Conservation (phyloP, 495 filamentous ascomycete genomes). For the Aspergillus biplanus region DNA sequence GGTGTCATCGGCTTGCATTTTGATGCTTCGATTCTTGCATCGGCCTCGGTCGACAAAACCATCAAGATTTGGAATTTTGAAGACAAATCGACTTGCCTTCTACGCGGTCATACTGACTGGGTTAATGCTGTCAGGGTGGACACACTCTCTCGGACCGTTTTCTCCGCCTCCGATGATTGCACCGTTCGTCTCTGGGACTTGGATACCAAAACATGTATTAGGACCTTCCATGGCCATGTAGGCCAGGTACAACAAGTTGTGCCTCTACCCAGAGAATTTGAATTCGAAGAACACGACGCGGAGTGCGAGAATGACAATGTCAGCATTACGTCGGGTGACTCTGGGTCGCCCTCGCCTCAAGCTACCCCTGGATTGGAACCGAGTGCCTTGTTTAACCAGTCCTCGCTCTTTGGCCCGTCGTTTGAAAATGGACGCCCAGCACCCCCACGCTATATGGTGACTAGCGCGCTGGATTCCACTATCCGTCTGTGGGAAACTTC, state of each 20-base stretch:
- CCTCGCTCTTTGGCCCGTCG: constrained; percentile 56
- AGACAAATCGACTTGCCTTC: constrained; percentile 72
- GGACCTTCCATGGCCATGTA: constrained; percentile 88
- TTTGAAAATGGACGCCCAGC: constrained; percentile 66
- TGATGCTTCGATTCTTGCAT: constrained; percentile 77
- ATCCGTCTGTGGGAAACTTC: constrained; percentile 92
- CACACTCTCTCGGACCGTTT: constrained; percentile 74
- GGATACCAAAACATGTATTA: constrained; percentile 75
- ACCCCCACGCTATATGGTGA: constrained; percentile 89
- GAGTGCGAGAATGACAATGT: constrained; percentile 61
- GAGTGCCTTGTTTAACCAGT: constrained; percentile 43
- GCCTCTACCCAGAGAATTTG: constrained; percentile 79
- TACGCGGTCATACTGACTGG: constrained; percentile 89
- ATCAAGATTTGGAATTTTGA: constrained; percentile 95
- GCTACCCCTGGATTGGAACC: constrained; percentile 27
- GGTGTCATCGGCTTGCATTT: constrained; percentile 89
- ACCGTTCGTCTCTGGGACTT: constrained; percentile 93
- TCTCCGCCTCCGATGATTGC: constrained; percentile 93
- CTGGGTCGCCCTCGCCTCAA: constrained; percentile 30
- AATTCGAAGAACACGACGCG: constrained; percentile 69
- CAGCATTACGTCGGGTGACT: constrained; percentile 42
- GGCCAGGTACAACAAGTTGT: constrained; percentile 93
- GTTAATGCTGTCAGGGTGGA: constrained; percentile 92
- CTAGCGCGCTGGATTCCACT: constrained; percentile 84
- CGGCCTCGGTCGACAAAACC: constrained; percentile 84